Evolutionary conservation across 352 stramenopile genomes (phyloP), one percentile per base, ranked within the genome.

Genomic region (Phytophthora foliorum): DNA sequence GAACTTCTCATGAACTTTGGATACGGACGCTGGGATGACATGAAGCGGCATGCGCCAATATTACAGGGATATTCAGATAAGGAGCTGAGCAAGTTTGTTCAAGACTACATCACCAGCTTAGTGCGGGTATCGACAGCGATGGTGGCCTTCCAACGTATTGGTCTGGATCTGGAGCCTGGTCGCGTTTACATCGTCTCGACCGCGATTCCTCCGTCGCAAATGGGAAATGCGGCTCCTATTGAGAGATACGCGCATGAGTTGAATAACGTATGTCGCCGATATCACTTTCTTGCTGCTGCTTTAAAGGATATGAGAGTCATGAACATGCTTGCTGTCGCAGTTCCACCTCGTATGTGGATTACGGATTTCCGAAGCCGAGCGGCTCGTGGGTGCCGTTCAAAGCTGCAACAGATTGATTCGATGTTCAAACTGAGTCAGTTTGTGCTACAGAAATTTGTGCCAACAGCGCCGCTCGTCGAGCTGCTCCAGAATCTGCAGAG

Each of bases 21-120:
- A 42, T 98, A 96, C 55, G 90, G 90, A 3, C 84, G 90, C 21
- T 98, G 90, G 90, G 67, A 88, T 22, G 81, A 91, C 11, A 92
- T 97, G 44, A 68, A 76, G 32, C 72, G 66, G 2, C 52, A 56
- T 45, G 69, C 55, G 24, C 41, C 54, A 0, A 29, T 50, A 2
- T 65, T 97, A 38, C 46, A 64, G 27, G 57, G 49, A 17, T 94
- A 94, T 62, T 51, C 81, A 7, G 36, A 79, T 17, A 24, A 49
- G 11, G 75, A 87, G 34, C 24, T 97, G 9, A 65, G 67, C 29
- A 54, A 56, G 24, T 92, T 91, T 69, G 62, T 62, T 17, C 75
- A 81, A 19, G 67, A 87, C 16, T 84, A 84, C 53, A 38, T 95
- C 17, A 73, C 66, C 4, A 82, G 82, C 24, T 78, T 80, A 25